phyloP scores from a whole-genome alignment of 768 basidiomycete genomes.

The Candolleomyces eurysporus region DNA sequence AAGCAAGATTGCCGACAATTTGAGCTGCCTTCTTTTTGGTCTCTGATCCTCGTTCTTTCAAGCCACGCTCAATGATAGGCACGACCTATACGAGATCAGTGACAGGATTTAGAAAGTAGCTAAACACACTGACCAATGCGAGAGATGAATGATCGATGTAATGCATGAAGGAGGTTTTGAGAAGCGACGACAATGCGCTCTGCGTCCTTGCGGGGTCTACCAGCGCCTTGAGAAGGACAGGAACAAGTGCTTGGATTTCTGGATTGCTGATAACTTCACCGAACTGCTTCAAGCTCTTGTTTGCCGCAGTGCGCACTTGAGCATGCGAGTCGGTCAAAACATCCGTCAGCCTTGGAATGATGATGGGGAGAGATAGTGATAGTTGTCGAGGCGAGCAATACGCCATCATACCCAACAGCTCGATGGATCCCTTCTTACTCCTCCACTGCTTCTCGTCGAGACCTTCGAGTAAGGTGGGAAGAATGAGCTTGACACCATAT shows the following conservation, averaged over 20 bases:
- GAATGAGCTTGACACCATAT: conserved; percentile 92
- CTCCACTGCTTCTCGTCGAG: conserved; percentile 99
- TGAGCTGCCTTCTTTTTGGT: conserved; percentile 95
- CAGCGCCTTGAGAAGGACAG: conserved; percentile 87
- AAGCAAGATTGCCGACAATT: conserved; percentile 96
- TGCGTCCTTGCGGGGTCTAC: conserved; percentile 93
- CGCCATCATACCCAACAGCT: conserved; percentile 96
- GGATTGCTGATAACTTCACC: conserved; percentile 98
- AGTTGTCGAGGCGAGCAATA: conserved; percentile 96
- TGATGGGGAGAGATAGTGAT: conserved; percentile 91
- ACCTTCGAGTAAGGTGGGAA: conserved; percentile 85
- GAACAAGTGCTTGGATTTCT: conserved; percentile 90
- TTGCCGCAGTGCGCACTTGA: conserved; percentile 90
- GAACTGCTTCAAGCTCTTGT: conserved; percentile 94
- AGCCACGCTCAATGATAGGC: conserved; percentile 91
- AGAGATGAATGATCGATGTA: conserved; percentile 97
- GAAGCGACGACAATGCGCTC: conserved; percentile 76
- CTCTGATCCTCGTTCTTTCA: conserved; percentile 89
- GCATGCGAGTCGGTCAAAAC: conserved; percentile 97
- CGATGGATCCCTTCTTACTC: conserved; percentile 96
- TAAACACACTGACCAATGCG: conserved; percentile 61
- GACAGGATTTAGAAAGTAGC: neutral
- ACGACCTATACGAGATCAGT: conserved; percentile 57
- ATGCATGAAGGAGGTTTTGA: conserved; percentile 96
- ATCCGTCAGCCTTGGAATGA: conserved; percentile 92